phyloP scores from a whole-genome alignment of 495 filamentous ascomycete genomes.

The Aspergillus asperescens region DNA sequence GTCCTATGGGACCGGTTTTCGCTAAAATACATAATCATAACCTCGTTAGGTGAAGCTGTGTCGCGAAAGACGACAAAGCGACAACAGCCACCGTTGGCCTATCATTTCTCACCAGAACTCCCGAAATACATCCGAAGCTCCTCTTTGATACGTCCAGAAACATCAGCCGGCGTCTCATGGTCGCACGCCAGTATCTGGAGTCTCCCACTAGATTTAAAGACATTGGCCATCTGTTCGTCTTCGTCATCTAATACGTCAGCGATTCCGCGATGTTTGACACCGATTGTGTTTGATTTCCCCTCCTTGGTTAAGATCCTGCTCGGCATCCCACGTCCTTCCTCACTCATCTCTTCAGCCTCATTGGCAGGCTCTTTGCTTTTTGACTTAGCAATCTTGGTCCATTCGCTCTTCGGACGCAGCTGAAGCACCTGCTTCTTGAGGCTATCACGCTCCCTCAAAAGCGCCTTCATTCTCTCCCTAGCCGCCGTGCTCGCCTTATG shows the following conservation, averaged over 20 bases:
- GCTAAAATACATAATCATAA: neutral
- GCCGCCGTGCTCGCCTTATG: slow-evolving; percentile 17
- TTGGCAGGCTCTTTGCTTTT: no score
- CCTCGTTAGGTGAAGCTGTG: neutral
- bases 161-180: neutral
- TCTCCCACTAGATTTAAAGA: neutral
- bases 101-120: neutral
- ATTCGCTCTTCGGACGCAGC: neutral
- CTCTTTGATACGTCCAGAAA: neutral
- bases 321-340: no score
- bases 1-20: neutral
- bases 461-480: slow-evolving; percentile 1
- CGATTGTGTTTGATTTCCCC: neutral
- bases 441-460: slow-evolving; percentile 2
- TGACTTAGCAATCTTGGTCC: neutral
- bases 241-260: neutral
- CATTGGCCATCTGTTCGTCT: neutral
- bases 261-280: neutral
- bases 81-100: neutral
- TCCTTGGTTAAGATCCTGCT: neutral
- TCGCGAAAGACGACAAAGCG: neutral
- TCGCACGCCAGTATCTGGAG: neutral
- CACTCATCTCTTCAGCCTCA: neutral
- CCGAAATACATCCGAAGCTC: neutral
- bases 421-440: slow-evolving; percentile 5